Evolutionary conservation across 2,329 filamentous ascomycete species (phyloP).

Genomic region (Colletotrichum filicis): DNA sequence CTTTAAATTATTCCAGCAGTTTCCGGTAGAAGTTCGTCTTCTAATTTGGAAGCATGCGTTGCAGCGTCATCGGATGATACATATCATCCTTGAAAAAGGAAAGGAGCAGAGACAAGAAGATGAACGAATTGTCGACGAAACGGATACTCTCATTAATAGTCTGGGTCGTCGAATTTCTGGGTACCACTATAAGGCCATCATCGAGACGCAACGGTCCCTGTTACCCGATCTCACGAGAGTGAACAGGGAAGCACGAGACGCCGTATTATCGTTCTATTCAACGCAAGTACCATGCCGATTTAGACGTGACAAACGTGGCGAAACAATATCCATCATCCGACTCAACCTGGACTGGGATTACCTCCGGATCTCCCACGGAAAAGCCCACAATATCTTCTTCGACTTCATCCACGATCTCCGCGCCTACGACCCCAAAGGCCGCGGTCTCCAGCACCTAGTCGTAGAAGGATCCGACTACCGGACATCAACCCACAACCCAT

Average conservation of each 20-base stretch:
- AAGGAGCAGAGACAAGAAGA: background rate
- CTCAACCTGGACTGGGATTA: constrained; percentile 23
- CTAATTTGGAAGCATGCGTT: constrained; percentile 17
- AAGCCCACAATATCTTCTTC: background rate
- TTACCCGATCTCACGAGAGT: background rate
- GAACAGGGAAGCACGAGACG: constrained; percentile 2
- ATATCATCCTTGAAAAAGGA: background rate
- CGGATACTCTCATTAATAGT: background rate
- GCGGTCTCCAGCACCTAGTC: constrained; percentile 16
- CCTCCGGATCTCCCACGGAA: background rate
- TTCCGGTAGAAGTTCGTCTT: constrained; percentile 8
- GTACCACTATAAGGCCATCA: constrained; percentile 8
- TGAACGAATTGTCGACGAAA: background rate
- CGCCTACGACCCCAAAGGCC: constrained; percentile 4
- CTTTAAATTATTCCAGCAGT: background rate
- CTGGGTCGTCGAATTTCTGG: background rate
- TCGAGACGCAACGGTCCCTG: background rate
- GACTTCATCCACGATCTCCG: constrained; percentile 29
- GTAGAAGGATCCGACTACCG: background rate
- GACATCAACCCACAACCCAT: background rate
- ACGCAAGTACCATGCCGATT: constrained; percentile 4
- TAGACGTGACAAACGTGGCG: background rate
- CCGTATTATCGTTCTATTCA: constrained; percentile 6
- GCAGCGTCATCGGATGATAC: constrained; percentile 1
- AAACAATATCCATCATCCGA: background rate